These are phyloP conservation scores for Saraca asoca DNA, from an alignment of 331 rosid genomes.

Conservation along the genomic window DNA sequence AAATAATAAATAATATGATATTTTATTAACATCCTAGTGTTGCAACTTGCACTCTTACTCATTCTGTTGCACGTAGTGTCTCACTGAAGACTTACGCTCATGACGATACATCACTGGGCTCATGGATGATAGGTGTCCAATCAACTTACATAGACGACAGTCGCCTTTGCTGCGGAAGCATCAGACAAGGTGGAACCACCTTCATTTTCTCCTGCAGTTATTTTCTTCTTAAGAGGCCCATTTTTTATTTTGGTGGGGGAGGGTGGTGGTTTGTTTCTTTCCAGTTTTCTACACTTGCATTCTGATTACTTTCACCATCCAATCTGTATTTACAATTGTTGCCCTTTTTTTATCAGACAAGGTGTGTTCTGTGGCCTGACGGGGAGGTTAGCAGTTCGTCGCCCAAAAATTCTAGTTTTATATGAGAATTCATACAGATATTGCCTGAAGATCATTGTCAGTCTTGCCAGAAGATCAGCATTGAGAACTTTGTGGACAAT, in stretches of 20 bases:
- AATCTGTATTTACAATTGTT: constrained; percentile 32
- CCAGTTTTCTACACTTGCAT: background rate
- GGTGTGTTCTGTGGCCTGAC: constrained; percentile 81
- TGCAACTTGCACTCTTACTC: constrained; percentile 17
- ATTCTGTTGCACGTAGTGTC: constrained; percentile 54
- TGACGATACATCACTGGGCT: constrained; percentile 90
- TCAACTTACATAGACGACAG: constrained; percentile 87
- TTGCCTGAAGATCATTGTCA: constrained; percentile 25
- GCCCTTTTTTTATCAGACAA: constrained; percentile 61
- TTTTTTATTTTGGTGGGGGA: background rate
- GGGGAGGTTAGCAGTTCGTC: constrained; percentile 16
- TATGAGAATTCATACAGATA: background rate
- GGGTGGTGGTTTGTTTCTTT: background rate
- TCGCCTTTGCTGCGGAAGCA: constrained; percentile 89
- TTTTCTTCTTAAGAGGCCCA: constrained; percentile 12
- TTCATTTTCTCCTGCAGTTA: constrained; percentile 6
- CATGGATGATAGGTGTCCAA: constrained; percentile 99
- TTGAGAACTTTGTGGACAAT: constrained; percentile 14
- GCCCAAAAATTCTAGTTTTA: constrained; percentile 2
- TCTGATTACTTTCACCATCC: constrained; percentile 8
- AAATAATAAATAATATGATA: background rate
- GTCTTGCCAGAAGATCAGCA: constrained; percentile 33
- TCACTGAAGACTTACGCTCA: constrained; percentile 87
- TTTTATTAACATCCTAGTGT: background rate
- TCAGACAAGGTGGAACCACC: constrained; percentile 70